These are phyloP conservation scores for Cucurbita moschata DNA, from an alignment of 306 rosid species.

Conservation along the genomic window DNA sequence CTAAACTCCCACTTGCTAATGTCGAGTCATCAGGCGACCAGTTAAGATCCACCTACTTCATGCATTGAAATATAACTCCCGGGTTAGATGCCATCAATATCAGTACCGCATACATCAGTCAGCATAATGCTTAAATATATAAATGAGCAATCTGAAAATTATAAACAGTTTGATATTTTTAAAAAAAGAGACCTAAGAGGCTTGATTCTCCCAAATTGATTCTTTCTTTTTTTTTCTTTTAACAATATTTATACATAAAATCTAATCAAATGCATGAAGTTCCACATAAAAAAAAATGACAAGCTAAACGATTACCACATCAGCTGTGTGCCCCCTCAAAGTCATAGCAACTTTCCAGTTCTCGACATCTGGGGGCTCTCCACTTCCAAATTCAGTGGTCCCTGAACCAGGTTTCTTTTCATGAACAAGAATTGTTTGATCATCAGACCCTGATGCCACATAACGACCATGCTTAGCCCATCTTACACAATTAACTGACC, in stretches of 20 bases:
- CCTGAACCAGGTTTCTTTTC: conserved; percentile 99
- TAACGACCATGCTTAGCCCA: conserved; percentile 93
- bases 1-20: conserved; percentile 96
- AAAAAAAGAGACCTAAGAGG: neutral
- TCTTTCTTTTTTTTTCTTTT: neutral
- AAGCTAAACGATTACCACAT: conserved; percentile 80
- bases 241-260: neutral
- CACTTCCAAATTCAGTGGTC: conserved; percentile 95
- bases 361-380: conserved; percentile 96
- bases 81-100: conserved; percentile 32
- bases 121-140: neutral
- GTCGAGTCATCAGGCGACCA: conserved; percentile 97
- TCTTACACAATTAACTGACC: conserved; percentile 95
- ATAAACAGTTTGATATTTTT: neutral
- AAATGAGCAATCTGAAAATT: neutral
- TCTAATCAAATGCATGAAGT: neutral
- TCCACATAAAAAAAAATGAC: neutral
- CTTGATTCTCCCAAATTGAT: neutral
- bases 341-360: conserved; percentile 96
- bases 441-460: conserved; percentile 95
- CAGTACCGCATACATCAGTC: neutral
- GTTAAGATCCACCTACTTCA: conserved; percentile 99
- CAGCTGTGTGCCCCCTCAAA: conserved; percentile 96
- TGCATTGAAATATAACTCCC: conserved; percentile 48
- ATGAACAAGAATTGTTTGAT: conserved; percentile 80